phyloP scores from a whole-genome alignment of 768 basidiomycete species.

The Nidularia pulvinata region DNA sequence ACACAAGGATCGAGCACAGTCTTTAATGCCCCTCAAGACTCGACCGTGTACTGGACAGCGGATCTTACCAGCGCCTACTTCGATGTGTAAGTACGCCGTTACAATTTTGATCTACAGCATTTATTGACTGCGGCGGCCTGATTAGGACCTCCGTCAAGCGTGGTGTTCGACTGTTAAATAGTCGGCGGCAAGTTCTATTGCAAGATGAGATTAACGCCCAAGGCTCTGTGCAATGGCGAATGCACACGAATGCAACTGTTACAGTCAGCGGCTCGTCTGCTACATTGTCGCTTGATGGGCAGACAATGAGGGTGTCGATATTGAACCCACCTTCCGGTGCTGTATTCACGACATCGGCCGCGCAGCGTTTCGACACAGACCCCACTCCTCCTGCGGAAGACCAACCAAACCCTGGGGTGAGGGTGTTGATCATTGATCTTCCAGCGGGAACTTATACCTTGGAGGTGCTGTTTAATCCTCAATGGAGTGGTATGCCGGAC shows the following conservation, averaged over 20 bases:
- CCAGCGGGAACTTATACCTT: slow-evolving; percentile 74
- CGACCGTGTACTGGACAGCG: slow-evolving; percentile 81
- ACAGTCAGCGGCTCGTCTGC: slow-evolving; percentile 46
- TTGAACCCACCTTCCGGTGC: slow-evolving; percentile 71
- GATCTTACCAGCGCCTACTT: slow-evolving; percentile 83
- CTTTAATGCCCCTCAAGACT: slow-evolving; percentile 54
- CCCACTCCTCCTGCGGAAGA: slow-evolving; percentile 62
- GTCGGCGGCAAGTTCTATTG: slow-evolving; percentile 83
- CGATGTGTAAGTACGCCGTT: slow-evolving; percentile 50
- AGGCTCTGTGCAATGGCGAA: slow-evolving; percentile 77
- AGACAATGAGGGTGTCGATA: slow-evolving; percentile 67
- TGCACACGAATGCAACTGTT: slow-evolving; percentile 95
- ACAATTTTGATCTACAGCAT: background rate
- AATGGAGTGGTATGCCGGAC: slow-evolving; percentile 72
- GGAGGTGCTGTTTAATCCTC: slow-evolving; percentile 92
- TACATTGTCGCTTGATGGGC: slow-evolving; percentile 68
- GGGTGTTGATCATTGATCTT: slow-evolving; percentile 73
- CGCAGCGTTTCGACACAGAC: slow-evolving; percentile 60
- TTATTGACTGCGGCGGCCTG: slow-evolving; percentile 9
- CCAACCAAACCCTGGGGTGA: slow-evolving; percentile 77
- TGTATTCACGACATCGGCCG: slow-evolving; percentile 50
- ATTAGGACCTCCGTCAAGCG: slow-evolving; percentile 72
- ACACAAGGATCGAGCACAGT: slow-evolving; percentile 87
- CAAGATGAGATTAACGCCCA: slow-evolving; percentile 86
- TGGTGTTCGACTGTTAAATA: slow-evolving; percentile 83